Percentiles rank a stretch among this genome's conserved stretches.
phyloP scores from a whole-genome alignment of 352 stramenopile genomes.

The Globisporangium carolinianum region DNA sequence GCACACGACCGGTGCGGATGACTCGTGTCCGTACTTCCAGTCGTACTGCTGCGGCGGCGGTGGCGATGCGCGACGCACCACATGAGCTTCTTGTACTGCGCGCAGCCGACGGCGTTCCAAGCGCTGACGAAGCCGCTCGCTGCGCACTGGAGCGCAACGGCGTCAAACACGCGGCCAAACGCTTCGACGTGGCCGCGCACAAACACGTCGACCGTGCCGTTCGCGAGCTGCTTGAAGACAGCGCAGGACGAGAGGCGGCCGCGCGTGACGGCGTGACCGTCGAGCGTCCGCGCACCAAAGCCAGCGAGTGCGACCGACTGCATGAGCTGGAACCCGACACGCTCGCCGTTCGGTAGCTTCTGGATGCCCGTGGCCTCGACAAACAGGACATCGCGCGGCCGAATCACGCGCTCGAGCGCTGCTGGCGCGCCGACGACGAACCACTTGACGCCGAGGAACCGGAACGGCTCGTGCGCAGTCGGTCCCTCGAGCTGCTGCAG shows the following conservation, averaged over 20 bases:
- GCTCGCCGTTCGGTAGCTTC: constrained; percentile 16
- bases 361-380: constrained; percentile 27
- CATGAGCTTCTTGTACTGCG: constrained; percentile 49
- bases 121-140: constrained; percentile 37
- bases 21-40: not conserved
- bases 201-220: constrained; percentile 12
- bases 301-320: constrained; percentile 22
- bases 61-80: constrained; percentile 13
- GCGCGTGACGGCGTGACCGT: constrained; percentile 2
- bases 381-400: constrained; percentile 23
- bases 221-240: constrained; percentile 9
- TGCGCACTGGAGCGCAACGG: constrained; percentile 28
- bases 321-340: constrained; percentile 27
- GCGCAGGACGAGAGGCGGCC: constrained; percentile 4
- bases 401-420: constrained; percentile 8
- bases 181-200: constrained; percentile 9
- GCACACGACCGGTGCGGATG: constrained; percentile 2
- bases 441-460: constrained; percentile 21
- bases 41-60: not conserved
- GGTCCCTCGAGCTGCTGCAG: not conserved
- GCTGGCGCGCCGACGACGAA: constrained; percentile 8
- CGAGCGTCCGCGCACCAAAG: constrained; percentile 1
- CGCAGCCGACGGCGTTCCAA: constrained; percentile 43
- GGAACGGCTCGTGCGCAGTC: constrained; percentile 15
- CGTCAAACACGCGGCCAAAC: constrained; percentile 16